Evolutionary conservation across 495 filamentous ascomycete genomes (phyloP).

Genomic region (Aeminium ludgeri): DNA sequence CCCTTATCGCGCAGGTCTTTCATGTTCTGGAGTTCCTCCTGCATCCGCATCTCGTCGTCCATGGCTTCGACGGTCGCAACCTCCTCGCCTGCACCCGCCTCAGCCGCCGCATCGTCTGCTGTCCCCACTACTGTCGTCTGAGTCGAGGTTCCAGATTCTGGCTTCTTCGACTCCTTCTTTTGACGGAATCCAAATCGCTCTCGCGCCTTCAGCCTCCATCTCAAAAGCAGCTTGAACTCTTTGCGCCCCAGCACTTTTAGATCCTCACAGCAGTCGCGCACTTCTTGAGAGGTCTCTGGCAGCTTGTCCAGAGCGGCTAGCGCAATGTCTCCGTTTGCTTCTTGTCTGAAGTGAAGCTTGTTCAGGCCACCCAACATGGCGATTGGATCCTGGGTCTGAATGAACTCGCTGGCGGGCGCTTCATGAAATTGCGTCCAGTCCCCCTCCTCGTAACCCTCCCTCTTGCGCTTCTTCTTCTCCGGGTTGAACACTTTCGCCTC

Average conservation of each 20-base stretch:
- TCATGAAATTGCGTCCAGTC: slow-evolving; percentile 89
- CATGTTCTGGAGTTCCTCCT: slow-evolving; percentile 67
- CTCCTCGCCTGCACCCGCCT: slow-evolving; percentile 41
- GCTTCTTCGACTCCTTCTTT: slow-evolving; percentile 44
- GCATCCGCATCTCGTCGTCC: slow-evolving; percentile 84
- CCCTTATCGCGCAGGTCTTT: slow-evolving; percentile 56
- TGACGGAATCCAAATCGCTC: slow-evolving; percentile 77
- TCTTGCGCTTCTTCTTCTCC: slow-evolving; percentile 87
- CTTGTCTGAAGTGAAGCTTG: slow-evolving; percentile 62
- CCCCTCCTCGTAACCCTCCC: slow-evolving; percentile 93
- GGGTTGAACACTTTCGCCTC: slow-evolving; percentile 97
- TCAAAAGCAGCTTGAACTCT: slow-evolving; percentile 83
- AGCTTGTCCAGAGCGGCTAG: slow-evolving; percentile 70
- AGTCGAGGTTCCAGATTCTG: slow-evolving; percentile 9
- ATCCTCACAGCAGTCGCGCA: slow-evolving; percentile 70
- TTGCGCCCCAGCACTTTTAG: slow-evolving; percentile 81
- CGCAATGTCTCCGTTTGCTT: slow-evolving; percentile 61
- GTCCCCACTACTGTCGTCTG: slow-evolving; percentile 13
- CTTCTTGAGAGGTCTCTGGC: slow-evolving; percentile 84
- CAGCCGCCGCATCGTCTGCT: slow-evolving; percentile 22
- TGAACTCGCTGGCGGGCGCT: slow-evolving; percentile 72
- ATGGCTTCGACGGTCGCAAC: slow-evolving; percentile 68
- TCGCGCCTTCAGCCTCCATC: slow-evolving; percentile 78
- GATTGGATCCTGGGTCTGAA: slow-evolving; percentile 87
- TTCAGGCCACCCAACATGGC: slow-evolving; percentile 84